Percentiles rank a stretch among this genome's conserved stretches.
These are phyloP conservation scores for Leccinum holopus DNA, from an alignment of 1,284 basidiomycete species.

Conservation along the genomic window DNA sequence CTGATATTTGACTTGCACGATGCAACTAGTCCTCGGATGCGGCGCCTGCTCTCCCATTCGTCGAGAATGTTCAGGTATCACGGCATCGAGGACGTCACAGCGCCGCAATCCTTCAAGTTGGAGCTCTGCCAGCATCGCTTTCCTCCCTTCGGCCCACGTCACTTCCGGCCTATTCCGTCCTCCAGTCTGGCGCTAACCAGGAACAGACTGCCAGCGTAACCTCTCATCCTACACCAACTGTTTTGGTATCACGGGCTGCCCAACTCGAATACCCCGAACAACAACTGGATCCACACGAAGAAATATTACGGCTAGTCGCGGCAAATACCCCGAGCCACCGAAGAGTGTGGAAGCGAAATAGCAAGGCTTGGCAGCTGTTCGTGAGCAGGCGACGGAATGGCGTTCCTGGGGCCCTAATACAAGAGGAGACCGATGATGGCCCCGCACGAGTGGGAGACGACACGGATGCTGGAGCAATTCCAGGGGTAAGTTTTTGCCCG, in stretches of 20 bases:
- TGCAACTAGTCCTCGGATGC: conserved; percentile 35
- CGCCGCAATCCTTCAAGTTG: no score
- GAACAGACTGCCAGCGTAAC: no score
- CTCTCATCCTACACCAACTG: conserved; percentile 10
- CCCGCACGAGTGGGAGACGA: conserved; percentile 17
- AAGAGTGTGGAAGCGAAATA: conserved; percentile 62
- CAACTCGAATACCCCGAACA: conserved; percentile 23
- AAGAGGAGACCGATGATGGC: conserved; percentile 47
- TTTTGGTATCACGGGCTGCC: conserved; percentile 3
- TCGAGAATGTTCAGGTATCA: no score
- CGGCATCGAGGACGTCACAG: no score
- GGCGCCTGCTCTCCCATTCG: conserved; percentile 18
- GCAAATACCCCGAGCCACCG: conserved; percentile 70
- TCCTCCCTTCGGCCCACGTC: no score
- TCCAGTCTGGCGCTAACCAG: no score
- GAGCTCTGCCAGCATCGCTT: no score
- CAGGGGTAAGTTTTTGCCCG: conserved; percentile 21
- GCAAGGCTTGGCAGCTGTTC: conserved; percentile 64
- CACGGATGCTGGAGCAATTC: conserved; percentile 23
- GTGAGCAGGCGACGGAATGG: conserved; percentile 45
- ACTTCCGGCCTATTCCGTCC: no score
- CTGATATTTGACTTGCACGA: conserved; percentile 69
- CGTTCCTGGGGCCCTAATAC: conserved; percentile 39
- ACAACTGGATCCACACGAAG: conserved; percentile 47
- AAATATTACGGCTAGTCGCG: conserved; percentile 48